Percentiles rank a stretch among this genome's conserved stretches.
Conservation (phyloP, 1,139 yeast genomes). For the Saccharomyces pastorianus region DNA sequence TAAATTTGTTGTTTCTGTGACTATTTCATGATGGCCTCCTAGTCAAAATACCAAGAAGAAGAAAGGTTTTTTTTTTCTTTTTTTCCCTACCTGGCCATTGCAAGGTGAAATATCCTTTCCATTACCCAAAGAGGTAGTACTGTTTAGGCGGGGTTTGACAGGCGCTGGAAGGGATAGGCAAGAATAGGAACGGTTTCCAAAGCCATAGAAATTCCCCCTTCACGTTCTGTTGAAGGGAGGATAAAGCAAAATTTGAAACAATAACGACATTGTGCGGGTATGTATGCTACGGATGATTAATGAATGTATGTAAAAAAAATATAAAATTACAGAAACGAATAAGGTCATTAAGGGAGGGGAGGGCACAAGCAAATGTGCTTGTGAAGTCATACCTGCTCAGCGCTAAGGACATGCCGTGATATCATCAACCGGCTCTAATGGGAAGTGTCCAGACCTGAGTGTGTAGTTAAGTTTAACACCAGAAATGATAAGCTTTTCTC, state of each 20-base stretch:
- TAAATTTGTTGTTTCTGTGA: not conserved
- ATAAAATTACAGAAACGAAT: not conserved
- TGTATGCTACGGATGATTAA: not conserved
- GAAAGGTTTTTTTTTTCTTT: not conserved
- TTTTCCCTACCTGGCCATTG: not conserved
- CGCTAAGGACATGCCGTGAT: not conserved
- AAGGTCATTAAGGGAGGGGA: not conserved
- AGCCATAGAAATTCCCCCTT: not conserved
- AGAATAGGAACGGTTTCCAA: not conserved
- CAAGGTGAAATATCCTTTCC: not conserved
- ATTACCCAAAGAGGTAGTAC: not conserved
- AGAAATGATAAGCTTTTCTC: constrained; percentile 7
- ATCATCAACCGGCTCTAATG: not conserved
- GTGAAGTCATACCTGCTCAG: not conserved
- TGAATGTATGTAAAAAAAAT: not conserved
- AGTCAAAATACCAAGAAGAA: not conserved
- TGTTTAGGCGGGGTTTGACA: not conserved
- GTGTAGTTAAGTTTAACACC: constrained; percentile 9
- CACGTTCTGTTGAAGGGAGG: not conserved
- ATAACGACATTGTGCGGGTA: not conserved
- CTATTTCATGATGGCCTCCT: not conserved
- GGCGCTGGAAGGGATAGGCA: not conserved
- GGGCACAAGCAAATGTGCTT: not conserved
- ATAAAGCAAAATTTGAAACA: not conserved
- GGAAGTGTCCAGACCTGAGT: not conserved